Conservation (phyloP, 768 basidiomycete genomes). For the Pisolithus sp. region DNA sequence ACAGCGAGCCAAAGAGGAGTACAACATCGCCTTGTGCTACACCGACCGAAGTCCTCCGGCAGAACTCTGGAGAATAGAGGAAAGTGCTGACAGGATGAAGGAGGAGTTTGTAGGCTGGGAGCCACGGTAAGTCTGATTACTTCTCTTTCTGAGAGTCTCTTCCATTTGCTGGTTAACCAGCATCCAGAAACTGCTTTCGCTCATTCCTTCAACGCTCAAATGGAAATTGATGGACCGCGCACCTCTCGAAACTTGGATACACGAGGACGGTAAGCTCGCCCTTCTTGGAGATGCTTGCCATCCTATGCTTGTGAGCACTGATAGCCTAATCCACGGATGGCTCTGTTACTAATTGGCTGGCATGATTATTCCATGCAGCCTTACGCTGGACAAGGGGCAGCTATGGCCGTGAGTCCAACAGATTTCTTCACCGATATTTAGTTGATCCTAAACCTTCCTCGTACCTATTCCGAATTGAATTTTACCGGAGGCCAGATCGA, state of each 20-base stretch:
- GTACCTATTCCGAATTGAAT: not conserved
- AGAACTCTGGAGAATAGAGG: conserved; percentile 41
- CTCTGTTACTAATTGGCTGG: not conserved
- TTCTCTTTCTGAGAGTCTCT: no score
- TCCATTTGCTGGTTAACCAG: conserved; percentile 14
- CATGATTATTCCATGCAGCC: conserved; percentile 25
- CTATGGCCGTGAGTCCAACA: conserved; percentile 42
- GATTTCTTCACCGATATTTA: no score
- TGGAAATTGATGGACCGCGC: conserved; percentile 45
- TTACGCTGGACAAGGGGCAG: conserved; percentile 49
- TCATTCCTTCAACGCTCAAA: conserved; percentile 39
- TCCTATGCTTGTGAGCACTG: conserved; percentile 40
- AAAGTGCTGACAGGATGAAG: conserved; percentile 40
- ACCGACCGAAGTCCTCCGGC: conserved; percentile 30
- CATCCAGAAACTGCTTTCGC: conserved; percentile 38
- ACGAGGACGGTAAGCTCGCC: conserved; percentile 35
- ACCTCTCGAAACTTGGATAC: conserved; percentile 45
- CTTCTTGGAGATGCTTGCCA: conserved; percentile 53
- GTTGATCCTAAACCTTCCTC: not conserved
- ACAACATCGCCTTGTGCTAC: conserved; percentile 40
- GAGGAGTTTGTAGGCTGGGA: conserved; percentile 45
- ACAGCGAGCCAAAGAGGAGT: conserved; percentile 33
- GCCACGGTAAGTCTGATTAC: conserved; percentile 30
- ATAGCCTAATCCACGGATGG: not conserved
- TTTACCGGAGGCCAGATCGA: conserved; percentile 19